Percentiles rank a stretch among this genome's conserved stretches.
Evolutionary conservation across 768 basidiomycete species (phyloP).

Genomic region (Pholiota microspora): DNA sequence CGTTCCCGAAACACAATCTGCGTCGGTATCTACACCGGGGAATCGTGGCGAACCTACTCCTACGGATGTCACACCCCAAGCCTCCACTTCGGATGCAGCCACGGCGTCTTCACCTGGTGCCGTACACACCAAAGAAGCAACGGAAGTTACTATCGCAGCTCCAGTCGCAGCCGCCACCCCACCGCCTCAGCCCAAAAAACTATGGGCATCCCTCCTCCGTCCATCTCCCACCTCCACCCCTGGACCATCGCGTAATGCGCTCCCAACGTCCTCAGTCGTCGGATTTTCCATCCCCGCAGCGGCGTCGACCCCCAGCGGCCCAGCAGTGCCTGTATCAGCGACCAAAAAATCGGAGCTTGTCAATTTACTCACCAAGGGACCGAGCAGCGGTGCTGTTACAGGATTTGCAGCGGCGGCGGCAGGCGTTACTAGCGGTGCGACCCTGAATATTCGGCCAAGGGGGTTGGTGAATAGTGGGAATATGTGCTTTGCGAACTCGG

Average conservation of each 20-base stretch:
- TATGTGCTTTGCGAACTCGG: conserved; percentile 96
- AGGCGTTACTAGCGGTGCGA: conserved; percentile 3
- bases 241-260: conserved; percentile 38
- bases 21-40: too few relatives aligned
- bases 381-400: conserved; percentile 7
- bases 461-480: conserved; percentile 95
- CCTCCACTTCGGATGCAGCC: not conserved
- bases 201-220: conserved; percentile 74
- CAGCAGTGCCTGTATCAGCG: conserved; percentile 28
- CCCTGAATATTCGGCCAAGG: conserved; percentile 53
- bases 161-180: conserved; percentile 18
- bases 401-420: conserved; percentile 20
- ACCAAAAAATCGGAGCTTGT: conserved; percentile 50
- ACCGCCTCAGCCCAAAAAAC: conserved; percentile 59
- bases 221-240: conserved; percentile 34
- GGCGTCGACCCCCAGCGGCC: conserved; percentile 18
- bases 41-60: too few relatives aligned
- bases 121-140: too few relatives aligned
- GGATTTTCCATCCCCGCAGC: conserved; percentile 72
- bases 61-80: too few relatives aligned
- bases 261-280: conserved; percentile 70
- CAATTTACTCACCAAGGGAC: conserved; percentile 46
- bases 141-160: too few relatives aligned
- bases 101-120: not conserved
- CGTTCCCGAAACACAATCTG: not conserved